Evolutionary conservation across 78 protist species (phyloP).

Genomic region (Planoprotostelium fungivorum): DNA sequence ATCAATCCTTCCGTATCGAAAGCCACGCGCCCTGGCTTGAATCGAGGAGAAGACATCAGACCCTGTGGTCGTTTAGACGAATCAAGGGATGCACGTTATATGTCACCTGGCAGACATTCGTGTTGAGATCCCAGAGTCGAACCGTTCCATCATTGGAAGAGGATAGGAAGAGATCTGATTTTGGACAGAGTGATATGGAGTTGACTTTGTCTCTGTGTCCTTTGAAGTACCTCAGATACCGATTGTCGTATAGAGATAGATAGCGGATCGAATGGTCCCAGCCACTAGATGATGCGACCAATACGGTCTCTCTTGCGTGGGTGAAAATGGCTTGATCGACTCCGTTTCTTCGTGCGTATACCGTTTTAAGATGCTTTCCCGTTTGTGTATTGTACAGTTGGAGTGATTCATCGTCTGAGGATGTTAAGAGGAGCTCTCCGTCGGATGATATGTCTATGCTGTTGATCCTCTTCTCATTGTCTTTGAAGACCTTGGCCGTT

Average conservation of each 20-base stretch:
- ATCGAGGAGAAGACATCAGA: constrained; percentile 7
- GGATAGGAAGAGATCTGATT: constrained; percentile 64
- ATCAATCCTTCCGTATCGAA: constrained; percentile 67
- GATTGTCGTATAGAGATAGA: constrained; percentile 75
- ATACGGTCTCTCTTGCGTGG: constrained; percentile 42
- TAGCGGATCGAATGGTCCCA: constrained; percentile 77
- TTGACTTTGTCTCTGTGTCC: constrained; percentile 74
- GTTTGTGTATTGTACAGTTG: constrained; percentile 56
- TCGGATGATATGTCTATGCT: neutral
- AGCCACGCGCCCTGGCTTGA: too few relatives aligned
- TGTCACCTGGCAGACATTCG: constrained; percentile 52
- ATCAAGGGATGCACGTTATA: neutral
- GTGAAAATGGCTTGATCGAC: constrained; percentile 57
- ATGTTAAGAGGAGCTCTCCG: constrained; percentile 20
- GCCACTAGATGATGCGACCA: constrained; percentile 68
- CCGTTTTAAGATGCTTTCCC: constrained; percentile 60
- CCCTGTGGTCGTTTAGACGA: neutral
- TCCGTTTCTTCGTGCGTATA: constrained; percentile 69
- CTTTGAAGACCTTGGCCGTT: neutral
- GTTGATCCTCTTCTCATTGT: neutral
- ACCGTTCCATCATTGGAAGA: constrained; percentile 58
- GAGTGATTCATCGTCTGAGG: constrained; percentile 69
- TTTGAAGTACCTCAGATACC: constrained; percentile 72
- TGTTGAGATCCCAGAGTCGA: constrained; percentile 76
- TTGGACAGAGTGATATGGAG: constrained; percentile 62